phyloP scores from a whole-genome alignment of 495 filamentous ascomycete species.

The Penicillium bialowiezense region DNA sequence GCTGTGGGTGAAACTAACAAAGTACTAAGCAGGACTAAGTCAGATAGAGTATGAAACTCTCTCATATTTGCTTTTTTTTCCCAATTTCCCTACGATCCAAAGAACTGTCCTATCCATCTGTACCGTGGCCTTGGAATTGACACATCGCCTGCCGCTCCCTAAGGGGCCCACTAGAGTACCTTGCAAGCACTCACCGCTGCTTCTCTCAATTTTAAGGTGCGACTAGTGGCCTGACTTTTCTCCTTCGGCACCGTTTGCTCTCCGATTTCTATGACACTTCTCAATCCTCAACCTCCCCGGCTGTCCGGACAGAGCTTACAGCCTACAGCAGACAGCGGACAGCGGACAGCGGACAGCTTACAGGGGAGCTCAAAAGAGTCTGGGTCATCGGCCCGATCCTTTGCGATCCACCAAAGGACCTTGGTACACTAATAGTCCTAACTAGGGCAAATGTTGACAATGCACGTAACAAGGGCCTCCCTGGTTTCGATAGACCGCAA shows the following conservation, averaged over 20 bases:
- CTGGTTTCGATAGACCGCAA: slow-evolving; percentile 1
- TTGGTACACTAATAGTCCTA: neutral
- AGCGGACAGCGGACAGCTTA: too few species aligned
- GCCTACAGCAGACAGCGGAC: too few species aligned
- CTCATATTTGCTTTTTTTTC: neutral
- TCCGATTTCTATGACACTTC: neutral
- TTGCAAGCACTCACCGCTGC: neutral
- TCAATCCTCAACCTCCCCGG: neutral
- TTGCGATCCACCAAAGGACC: neutral
- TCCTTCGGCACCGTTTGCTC: neutral
- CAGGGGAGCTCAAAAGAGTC: neutral
- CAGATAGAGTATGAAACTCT: neutral
- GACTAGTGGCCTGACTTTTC: neutral
- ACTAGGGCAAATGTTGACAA: neutral
- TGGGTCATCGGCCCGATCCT: neutral
- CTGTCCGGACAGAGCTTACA: too few species aligned
- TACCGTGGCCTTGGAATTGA: neutral
- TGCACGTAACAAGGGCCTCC: neutral
- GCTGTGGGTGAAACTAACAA: too few species aligned
- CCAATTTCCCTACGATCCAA: too few species aligned
- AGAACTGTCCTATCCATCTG: too few species aligned
- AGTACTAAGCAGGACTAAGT: too few species aligned
- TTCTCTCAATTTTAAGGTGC: neutral
- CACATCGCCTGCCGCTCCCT: neutral
- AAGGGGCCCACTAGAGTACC: too few species aligned